Conservation (phyloP, 2,329 filamentous ascomycete genomes). For the Xylariales sp. region DNA sequence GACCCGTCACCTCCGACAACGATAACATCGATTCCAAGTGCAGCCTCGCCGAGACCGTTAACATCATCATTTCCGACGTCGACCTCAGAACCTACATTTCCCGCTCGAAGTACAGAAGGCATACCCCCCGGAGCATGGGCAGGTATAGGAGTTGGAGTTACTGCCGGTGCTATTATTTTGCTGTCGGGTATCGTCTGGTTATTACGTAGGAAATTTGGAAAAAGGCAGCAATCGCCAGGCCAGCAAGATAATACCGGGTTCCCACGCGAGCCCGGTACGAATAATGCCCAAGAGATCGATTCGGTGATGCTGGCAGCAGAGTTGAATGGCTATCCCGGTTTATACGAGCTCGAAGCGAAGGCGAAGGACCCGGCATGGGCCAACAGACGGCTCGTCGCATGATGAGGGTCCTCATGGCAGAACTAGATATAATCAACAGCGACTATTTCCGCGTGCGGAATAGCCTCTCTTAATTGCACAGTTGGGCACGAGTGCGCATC, state of each 20-base stretch:
- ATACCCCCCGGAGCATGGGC: background rate
- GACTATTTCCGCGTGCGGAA: background rate
- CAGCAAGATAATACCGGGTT: background rate
- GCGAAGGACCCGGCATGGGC: background rate
- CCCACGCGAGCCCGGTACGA: background rate
- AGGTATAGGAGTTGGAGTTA: conserved; percentile 12
- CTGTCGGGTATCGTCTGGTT: background rate
- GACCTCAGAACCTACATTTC: background rate
- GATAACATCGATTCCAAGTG: background rate
- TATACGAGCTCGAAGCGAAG: conserved; percentile 15
- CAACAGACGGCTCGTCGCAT: background rate
- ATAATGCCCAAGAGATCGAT: background rate
- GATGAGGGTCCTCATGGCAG: too few species aligned
- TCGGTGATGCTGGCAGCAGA: background rate
- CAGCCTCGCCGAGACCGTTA: background rate
- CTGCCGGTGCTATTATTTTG: background rate
- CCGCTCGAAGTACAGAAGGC: too few species aligned
- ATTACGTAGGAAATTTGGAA: background rate
- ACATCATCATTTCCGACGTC: background rate
- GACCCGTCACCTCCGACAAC: background rate
- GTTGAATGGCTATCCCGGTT: background rate
- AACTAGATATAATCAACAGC: too few species aligned
- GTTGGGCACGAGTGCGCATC: too few species aligned
- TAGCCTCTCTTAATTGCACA: background rate
- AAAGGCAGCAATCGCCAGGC: background rate